Evolutionary conservation across 129 eudicot species (phyloP).

Genomic region (Oenanthe sinensis): DNA sequence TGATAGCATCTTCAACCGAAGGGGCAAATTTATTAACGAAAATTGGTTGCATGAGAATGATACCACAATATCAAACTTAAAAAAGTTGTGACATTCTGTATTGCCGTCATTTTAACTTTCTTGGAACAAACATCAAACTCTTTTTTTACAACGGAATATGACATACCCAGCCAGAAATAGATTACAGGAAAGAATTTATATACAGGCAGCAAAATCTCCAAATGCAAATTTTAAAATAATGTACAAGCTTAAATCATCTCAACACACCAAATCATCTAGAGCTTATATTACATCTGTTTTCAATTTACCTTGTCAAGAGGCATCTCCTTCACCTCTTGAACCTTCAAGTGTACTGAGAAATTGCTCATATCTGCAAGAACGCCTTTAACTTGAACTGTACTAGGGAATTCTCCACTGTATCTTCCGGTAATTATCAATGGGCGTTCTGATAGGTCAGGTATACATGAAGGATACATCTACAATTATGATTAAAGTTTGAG

Average conservation of each 20-base stretch:
- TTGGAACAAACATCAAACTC: background rate
- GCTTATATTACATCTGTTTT: background rate
- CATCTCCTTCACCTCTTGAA: conserved; percentile 50
- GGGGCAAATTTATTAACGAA: background rate
- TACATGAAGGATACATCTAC: conserved; percentile 64
- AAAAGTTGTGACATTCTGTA: background rate
- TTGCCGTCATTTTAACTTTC: background rate
- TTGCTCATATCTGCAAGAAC: conserved; percentile 47
- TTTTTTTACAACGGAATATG: background rate
- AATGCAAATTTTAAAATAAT: background rate
- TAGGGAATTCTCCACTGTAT: conserved; percentile 68
- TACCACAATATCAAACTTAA: background rate
- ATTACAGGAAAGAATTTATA: background rate
- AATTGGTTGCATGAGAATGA: background rate
- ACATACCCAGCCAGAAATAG: background rate
- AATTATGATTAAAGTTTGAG: conserved; percentile 13
- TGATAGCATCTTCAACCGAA: background rate
- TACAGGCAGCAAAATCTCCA: background rate
- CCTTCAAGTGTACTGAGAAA: conserved; percentile 49
- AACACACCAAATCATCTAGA: background rate
- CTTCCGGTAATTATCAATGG: conserved; percentile 67
- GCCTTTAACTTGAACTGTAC: conserved; percentile 47
- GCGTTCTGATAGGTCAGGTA: conserved; percentile 68
- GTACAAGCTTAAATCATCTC: background rate
- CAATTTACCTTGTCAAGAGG: conserved; percentile 60